Percentiles rank a stretch among this genome's conserved stretches.
phyloP scores from a whole-genome alignment of 2,329 filamentous ascomycete genomes.

The Monilinia vaccinii-corymbosi region DNA sequence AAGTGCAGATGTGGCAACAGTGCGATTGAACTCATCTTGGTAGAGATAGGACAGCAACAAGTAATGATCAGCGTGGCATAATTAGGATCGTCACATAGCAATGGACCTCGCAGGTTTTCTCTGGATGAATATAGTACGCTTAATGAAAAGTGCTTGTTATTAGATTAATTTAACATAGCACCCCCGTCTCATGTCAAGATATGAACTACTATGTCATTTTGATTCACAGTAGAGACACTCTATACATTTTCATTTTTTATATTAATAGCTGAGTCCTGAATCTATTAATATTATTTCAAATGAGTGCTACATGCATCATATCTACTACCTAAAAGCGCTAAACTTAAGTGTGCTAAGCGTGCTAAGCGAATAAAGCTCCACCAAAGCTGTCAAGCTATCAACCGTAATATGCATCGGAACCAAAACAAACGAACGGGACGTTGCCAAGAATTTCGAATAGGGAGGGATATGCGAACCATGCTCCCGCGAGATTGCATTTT shows the following conservation, averaged over 20 bases:
- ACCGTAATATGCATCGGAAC: not conserved
- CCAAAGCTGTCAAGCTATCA: not conserved
- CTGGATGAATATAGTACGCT: not conserved
- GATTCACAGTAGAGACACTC: not conserved
- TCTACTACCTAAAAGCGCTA: too few species aligned
- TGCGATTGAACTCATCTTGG: constrained; percentile 40
- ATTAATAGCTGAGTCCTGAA: too few species aligned
- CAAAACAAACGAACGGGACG: not conserved
- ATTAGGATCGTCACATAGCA: not conserved
- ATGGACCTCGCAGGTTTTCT: not conserved
- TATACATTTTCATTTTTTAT: too few species aligned
- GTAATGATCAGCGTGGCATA: not conserved
- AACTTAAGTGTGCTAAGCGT: not conserved
- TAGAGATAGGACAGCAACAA: not conserved
- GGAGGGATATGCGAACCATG: not conserved
- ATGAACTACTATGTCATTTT: not conserved
- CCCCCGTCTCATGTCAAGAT: not conserved
- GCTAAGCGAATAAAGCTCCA: not conserved
- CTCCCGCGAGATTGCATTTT: not conserved
- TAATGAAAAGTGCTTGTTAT: constrained; percentile 3
- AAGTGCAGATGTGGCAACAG: constrained; percentile 63
- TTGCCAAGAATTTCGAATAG: not conserved
- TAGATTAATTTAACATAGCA: not conserved
- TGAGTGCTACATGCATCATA: too few species aligned
- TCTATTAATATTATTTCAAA: too few species aligned